Percentiles rank a stretch among this genome's conserved stretches.
These are phyloP conservation scores for Phlebiopsis flavidoalba DNA, from an alignment of 768 basidiomycete genomes.

Conservation along the genomic window DNA sequence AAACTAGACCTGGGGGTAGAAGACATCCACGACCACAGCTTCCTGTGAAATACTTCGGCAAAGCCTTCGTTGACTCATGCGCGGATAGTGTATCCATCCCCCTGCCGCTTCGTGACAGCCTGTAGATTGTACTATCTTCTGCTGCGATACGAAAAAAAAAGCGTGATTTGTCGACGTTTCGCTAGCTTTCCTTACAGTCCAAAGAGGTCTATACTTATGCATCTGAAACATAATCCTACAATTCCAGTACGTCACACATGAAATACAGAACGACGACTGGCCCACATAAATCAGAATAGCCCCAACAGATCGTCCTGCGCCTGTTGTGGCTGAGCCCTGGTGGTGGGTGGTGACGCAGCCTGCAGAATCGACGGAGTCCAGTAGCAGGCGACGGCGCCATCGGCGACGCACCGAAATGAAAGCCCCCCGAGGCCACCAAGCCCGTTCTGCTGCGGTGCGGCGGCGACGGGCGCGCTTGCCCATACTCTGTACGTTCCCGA, in stretches of 20 bases:
- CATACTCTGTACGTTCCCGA: conserved; percentile 52
- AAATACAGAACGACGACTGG: not conserved
- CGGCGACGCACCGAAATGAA: conserved; percentile 11
- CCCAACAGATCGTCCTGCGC: conserved; percentile 8
- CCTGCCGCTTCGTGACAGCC: no score
- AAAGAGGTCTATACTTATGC: not conserved
- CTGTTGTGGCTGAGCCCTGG: conserved; percentile 5
- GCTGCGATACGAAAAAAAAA: no score
- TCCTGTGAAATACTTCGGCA: not conserved
- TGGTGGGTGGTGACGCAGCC: conserved; percentile 14
- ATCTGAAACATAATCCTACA: conserved; percentile 6
- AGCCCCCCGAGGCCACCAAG: conserved; percentile 22
- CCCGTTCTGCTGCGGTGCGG: conserved; percentile 9
- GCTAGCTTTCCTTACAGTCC: no score
- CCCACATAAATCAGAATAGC: not conserved
- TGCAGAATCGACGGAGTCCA: conserved; percentile 17
- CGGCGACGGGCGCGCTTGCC: conserved; percentile 16
- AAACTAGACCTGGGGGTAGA: not conserved
- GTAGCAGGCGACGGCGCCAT: conserved; percentile 17
- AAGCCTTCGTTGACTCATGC: not conserved
- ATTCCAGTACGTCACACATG: not conserved
- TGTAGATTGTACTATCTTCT: no score
- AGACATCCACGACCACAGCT: not conserved
- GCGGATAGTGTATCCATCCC: no score
- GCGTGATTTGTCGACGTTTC: no score